Conservation (phyloP, 495 filamentous ascomycete species). For the Viridothelium virens region DNA sequence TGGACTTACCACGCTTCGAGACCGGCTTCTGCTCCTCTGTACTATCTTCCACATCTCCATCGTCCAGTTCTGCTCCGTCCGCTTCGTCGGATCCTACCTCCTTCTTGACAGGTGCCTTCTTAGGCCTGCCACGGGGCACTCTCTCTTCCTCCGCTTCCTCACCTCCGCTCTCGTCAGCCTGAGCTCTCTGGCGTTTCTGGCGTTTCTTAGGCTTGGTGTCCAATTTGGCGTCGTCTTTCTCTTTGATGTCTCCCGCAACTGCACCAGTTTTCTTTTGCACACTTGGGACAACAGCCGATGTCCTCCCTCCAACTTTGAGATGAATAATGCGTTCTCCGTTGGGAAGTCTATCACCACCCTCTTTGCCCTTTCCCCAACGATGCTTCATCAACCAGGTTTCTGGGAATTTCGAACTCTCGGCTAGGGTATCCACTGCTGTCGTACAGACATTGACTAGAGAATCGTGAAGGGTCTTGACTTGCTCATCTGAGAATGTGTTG, state of each 20-base stretch:
- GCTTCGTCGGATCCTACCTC: slow-evolving; percentile 19
- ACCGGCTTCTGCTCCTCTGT: background rate
- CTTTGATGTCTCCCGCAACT: slow-evolving; percentile 33
- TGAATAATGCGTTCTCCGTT: slow-evolving; percentile 77
- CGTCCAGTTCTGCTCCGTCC: slow-evolving; percentile 11
- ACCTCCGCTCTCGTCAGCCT: slow-evolving; percentile 35
- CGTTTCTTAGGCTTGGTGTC: background rate
- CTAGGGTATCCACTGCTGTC: slow-evolving; percentile 67
- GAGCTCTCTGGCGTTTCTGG: background rate
- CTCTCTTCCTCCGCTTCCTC: slow-evolving; percentile 13
- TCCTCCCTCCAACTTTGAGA: slow-evolving; percentile 79
- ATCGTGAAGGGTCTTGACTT: slow-evolving; percentile 64
- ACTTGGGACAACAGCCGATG: slow-evolving; percentile 75
- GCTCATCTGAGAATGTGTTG: slow-evolving; percentile 64
- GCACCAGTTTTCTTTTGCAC: slow-evolving; percentile 75
- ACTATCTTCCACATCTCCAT: slow-evolving; percentile 3
- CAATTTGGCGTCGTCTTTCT: slow-evolving; percentile 15
- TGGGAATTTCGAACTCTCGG: slow-evolving; percentile 76
- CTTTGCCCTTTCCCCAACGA: slow-evolving; percentile 85
- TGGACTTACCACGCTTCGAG: background rate
- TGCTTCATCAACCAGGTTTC: slow-evolving; percentile 87
- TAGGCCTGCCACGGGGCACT: background rate
- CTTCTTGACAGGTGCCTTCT: slow-evolving; percentile 13
- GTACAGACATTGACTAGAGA: slow-evolving; percentile 71
- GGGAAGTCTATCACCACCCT: slow-evolving; percentile 61